These are phyloP conservation scores for Tetradesmus obliquus DNA, from an alignment of 139 green algal genomes.

Conservation along the genomic window DNA sequence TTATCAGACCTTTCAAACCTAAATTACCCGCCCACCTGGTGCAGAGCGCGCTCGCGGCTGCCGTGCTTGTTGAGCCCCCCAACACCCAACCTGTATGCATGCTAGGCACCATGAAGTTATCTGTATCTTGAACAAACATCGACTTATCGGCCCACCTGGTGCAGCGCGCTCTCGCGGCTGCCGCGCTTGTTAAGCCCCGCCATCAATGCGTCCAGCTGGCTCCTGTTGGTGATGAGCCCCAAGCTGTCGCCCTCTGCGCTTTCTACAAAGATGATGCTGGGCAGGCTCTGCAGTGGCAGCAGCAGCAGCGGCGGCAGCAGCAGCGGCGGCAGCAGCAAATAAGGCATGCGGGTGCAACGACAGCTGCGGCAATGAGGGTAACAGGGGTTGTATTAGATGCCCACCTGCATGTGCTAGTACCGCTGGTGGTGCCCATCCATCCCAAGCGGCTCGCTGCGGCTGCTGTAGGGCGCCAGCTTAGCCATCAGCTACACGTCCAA, in stretches of 20 bases:
- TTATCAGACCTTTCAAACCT: too few relatives aligned
- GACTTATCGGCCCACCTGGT: neutral
- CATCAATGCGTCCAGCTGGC: conserved; percentile 57
- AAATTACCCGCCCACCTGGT: too few relatives aligned
- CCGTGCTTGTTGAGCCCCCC: conserved; percentile 48
- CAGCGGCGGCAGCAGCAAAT: neutral
- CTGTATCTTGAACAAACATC: too few relatives aligned
- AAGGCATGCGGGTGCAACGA: neutral
- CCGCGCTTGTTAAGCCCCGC: conserved; percentile 50
- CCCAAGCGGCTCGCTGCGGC: neutral
- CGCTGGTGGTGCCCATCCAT: conserved; percentile 49
- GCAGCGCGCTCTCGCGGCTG: conserved; percentile 15
- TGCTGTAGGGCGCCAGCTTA: too few relatives aligned
- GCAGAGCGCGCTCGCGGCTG: conserved; percentile 4
- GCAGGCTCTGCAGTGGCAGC: conserved; percentile 1
- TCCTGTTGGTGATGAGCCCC: conserved; percentile 42
- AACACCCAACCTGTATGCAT: too few relatives aligned
- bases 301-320: neutral
- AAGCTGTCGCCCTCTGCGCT: conserved; percentile 44
- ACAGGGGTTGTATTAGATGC: too few relatives aligned
- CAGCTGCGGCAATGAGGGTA: neutral
- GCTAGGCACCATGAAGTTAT: too few relatives aligned
- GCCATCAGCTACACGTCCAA: neutral
- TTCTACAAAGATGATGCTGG: conserved; percentile 43
- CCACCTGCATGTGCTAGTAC: conserved; percentile 53